These are phyloP conservation scores for Soucietia sequanensis DNA, from an alignment of 805 yeast genomes.

Conservation along the genomic window DNA sequence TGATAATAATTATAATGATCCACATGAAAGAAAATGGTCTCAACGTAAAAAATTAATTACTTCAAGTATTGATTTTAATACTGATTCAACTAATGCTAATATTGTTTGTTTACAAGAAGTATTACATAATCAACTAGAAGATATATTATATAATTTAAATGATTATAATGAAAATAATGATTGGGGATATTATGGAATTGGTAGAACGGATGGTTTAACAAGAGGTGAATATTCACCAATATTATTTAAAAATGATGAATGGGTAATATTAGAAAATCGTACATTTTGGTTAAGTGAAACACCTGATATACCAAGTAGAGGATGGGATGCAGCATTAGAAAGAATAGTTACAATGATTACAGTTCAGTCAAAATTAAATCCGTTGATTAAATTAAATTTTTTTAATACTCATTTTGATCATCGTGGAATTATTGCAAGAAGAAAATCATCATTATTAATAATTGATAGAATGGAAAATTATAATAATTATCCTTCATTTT, in stretches of 20 bases:
- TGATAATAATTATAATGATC: slow-evolving; percentile 33
- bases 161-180: slow-evolving; percentile 11
- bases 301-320: slow-evolving; percentile 34
- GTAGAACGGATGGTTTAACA: slow-evolving; percentile 29
- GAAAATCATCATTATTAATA: slow-evolving; percentile 33
- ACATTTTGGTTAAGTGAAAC: slow-evolving; percentile 44
- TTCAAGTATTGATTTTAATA: slow-evolving; percentile 39
- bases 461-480: slow-evolving; percentile 31
- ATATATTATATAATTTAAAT: slow-evolving; percentile 25
- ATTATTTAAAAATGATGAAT: slow-evolving; percentile 28
- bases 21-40: slow-evolving; percentile 42
- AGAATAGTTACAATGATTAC: slow-evolving; percentile 40
- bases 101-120: slow-evolving; percentile 41
- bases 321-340: slow-evolving; percentile 45
- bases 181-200: slow-evolving; percentile 40
- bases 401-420: slow-evolving; percentile 46
- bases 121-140: slow-evolving; percentile 26
- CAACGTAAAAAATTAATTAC: slow-evolving; percentile 32
- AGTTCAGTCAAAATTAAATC: slow-evolving; percentile 28
- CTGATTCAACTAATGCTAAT: slow-evolving; percentile 23
- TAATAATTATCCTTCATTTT: slow-evolving; percentile 32
- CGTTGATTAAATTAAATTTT: slow-evolving; percentile 25
- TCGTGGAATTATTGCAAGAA: slow-evolving; percentile 34
- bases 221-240: slow-evolving; percentile 39
- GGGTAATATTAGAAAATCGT: slow-evolving; percentile 26